Percentiles rank a stretch among this genome's conserved stretches.
These are phyloP conservation scores for Kitagawia praeruptora DNA, from an alignment of 129 eudicot species.

Conservation along the genomic window DNA sequence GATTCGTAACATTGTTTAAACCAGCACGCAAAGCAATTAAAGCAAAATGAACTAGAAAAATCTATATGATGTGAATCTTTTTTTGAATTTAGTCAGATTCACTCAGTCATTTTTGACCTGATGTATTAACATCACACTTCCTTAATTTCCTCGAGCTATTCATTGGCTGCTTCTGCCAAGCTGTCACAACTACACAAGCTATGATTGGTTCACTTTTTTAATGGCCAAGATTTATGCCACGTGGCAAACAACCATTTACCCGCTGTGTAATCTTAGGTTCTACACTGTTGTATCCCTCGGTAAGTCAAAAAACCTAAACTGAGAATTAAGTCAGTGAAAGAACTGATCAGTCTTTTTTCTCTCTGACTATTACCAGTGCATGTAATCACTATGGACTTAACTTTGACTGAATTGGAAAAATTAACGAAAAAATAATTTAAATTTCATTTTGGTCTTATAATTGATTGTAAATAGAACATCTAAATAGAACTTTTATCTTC, in stretches of 20 bases:
- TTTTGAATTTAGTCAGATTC: not conserved
- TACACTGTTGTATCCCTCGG: slow-evolving; percentile 38
- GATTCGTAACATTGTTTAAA: not conserved
- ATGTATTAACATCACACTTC: slow-evolving; percentile 18
- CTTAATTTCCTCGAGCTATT: slow-evolving; percentile 79
- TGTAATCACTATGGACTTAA: too few relatives aligned
- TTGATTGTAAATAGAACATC: slow-evolving; percentile 6
- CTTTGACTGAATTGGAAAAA: too few relatives aligned
- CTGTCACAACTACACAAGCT: slow-evolving; percentile 29
- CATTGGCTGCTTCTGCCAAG: slow-evolving; percentile 62
- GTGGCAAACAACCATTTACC: slow-evolving; percentile 21
- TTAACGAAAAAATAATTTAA: too few relatives aligned
- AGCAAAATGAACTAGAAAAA: not conserved
- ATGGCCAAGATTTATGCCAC: slow-evolving; percentile 31
- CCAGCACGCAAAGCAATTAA: not conserved
- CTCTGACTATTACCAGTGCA: too few relatives aligned
- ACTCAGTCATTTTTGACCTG: slow-evolving; percentile 11
- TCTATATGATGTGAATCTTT: not conserved
- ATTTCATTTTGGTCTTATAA: too few relatives aligned
- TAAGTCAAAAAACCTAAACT: slow-evolving; percentile 7
- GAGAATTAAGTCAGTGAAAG: not conserved
- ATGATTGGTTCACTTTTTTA: slow-evolving; percentile 47
- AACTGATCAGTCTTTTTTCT: slow-evolving; percentile 2
- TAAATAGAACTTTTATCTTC: not conserved
- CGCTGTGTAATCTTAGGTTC: slow-evolving; percentile 24